Percentiles rank a stretch among this genome's conserved stretches.
Evolutionary conservation across 148 eudicot species (phyloP).

Genomic region (Vaccinium corymbosum): DNA sequence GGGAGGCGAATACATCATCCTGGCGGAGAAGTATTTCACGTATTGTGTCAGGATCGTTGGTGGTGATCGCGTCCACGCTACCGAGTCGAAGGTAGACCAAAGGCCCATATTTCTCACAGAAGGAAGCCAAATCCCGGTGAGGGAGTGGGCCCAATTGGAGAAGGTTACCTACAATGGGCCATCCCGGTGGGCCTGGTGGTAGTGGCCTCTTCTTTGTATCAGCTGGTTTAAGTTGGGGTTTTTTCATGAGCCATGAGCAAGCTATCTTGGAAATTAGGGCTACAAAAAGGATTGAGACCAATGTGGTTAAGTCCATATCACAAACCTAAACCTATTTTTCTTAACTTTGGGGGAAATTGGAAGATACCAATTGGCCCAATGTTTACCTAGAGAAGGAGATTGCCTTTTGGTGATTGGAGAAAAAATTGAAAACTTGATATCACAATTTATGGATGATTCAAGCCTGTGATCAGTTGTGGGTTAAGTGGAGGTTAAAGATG

Average conservation of each 20-base stretch:
- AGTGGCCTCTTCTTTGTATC: conserved; percentile 21
- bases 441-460: not conserved
- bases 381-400: not conserved
- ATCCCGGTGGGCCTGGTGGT: conserved; percentile 80
- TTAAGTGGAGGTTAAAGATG: conserved; percentile 6
- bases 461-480: not conserved
- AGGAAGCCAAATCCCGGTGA: conserved; percentile 76
- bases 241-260: conserved; percentile 27
- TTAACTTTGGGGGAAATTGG: not conserved
- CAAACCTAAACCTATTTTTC: not conserved
- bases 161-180: conserved; percentile 92
- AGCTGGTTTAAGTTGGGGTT: not conserved
- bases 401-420: not conserved
- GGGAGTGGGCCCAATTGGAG: conserved; percentile 77
- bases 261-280: conserved; percentile 26
- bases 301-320: conserved; percentile 31
- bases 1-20: conserved; percentile 79
- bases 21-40: conserved; percentile 71
- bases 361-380: not conserved
- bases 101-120: conserved; percentile 77
- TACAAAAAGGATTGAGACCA: conserved; percentile 33
- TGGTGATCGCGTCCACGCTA: conserved; percentile 80
- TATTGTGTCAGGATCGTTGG: conserved; percentile 78
- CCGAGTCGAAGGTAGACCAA: conserved; percentile 80
- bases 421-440: not conserved